Percentiles rank a stretch among this genome's conserved stretches.
phyloP scores from a whole-genome alignment of 1,284 basidiomycete species.

The Golubevia pallescens region DNA sequence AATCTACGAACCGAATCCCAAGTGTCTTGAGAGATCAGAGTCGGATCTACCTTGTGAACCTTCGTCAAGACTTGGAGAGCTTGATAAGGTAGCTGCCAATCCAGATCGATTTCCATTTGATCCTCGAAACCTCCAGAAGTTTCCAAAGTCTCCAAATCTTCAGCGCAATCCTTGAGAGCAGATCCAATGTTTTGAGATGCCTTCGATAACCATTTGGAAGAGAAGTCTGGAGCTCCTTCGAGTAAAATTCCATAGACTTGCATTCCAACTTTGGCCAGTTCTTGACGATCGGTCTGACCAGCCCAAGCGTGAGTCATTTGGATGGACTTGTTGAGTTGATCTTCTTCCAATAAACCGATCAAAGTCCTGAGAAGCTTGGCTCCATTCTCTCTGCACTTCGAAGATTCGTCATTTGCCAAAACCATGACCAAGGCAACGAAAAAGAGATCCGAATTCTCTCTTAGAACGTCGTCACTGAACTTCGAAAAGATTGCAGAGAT shows the following conservation, averaged over 20 bases:
- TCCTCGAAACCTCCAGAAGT: conserved; percentile 1
- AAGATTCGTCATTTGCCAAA: conserved; percentile 88
- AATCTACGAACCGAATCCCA: conserved; percentile 22
- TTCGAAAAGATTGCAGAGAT: conserved; percentile 82
- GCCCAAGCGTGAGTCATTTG: conserved; percentile 84
- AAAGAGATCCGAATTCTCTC: conserved; percentile 84
- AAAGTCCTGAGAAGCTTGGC: conserved; percentile 80
- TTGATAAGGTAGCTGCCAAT: conserved; percentile 49
- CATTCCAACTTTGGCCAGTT: conserved; percentile 75
- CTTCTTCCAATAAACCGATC: conserved; percentile 73
- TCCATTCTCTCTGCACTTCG: conserved; percentile 86
- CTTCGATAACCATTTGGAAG: conserved; percentile 5
- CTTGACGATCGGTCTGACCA: conserved; percentile 71
- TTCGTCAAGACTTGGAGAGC: conserved; percentile 13
- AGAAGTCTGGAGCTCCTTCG: background rate
- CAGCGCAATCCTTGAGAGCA: background rate
- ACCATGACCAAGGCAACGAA: conserved; percentile 92
- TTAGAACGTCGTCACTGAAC: conserved; percentile 78
- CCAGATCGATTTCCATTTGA: conserved; percentile 19
- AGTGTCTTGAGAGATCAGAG: background rate
- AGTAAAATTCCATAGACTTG: conserved; percentile 71
- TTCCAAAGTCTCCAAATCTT: conserved; percentile 2
- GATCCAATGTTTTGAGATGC: background rate
- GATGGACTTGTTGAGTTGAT: conserved; percentile 71
- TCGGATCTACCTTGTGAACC: conserved; percentile 8